phyloP scores from a whole-genome alignment of 495 filamentous ascomycete species.

The Parathielavia appendiculata region DNA sequence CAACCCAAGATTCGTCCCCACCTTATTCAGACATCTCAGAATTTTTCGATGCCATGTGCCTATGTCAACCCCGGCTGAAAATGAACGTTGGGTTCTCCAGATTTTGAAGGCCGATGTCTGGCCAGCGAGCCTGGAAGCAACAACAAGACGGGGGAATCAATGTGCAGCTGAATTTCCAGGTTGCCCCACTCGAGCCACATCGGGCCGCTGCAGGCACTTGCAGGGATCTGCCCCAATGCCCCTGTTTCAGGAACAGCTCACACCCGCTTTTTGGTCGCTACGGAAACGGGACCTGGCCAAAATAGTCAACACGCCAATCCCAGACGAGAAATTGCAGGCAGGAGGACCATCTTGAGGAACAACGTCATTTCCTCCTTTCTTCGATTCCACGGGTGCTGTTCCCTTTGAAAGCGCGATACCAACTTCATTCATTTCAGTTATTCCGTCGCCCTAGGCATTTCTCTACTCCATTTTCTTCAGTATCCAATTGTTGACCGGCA shows the following conservation, averaged over 20 bases:
- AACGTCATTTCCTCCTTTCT: slow-evolving; percentile 14
- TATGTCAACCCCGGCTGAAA: too few species aligned
- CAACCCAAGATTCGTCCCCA: too few species aligned
- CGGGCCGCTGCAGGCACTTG: neutral
- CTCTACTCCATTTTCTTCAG: neutral
- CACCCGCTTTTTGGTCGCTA: slow-evolving; percentile 8
- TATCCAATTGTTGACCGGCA: slow-evolving; percentile 15
- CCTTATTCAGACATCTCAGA: too few species aligned
- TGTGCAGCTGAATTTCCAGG: too few species aligned
- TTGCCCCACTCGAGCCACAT: too few species aligned
- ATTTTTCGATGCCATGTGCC: too few species aligned
- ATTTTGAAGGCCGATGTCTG: too few species aligned
- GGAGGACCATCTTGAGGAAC: neutral
- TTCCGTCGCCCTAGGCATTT: neutral
- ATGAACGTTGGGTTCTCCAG: too few species aligned
- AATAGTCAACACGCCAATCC: slow-evolving; percentile 13
- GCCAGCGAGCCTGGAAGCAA: too few species aligned
- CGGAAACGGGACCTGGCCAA: slow-evolving; percentile 11
- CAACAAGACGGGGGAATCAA: too few species aligned
- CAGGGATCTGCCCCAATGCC: neutral
- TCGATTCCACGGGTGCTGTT: neutral
- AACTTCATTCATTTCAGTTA: slow-evolving; percentile 7
- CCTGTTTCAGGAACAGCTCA: neutral
- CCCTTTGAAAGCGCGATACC: slow-evolving; percentile 1
- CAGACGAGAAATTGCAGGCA: slow-evolving; percentile 15